phyloP scores from a whole-genome alignment of 306 rosid genomes.

The Potentilla sterilis region DNA sequence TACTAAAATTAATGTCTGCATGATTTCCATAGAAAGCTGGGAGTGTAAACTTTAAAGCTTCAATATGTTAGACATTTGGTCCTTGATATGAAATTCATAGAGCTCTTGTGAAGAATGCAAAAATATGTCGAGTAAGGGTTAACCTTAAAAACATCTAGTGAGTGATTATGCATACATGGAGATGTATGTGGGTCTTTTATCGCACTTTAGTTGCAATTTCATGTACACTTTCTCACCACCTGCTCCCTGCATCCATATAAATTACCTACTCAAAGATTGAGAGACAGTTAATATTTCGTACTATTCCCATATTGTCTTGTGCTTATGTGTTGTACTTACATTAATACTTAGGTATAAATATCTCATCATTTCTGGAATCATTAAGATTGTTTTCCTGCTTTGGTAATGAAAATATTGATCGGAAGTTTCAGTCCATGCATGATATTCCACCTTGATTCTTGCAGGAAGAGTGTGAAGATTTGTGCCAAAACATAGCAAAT shows the following conservation, averaged over 20 bases:
- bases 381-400: background rate
- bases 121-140: background rate
- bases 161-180: background rate
- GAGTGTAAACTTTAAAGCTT: background rate
- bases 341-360: background rate
- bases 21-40: background rate
- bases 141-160: background rate
- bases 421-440: background rate
- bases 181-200: background rate
- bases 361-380: background rate
- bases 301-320: background rate
- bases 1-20: background rate
- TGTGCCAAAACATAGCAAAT: constrained; percentile 48
- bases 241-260: background rate
- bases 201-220: background rate
- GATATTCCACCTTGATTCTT: constrained; percentile 17
- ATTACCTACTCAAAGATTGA: background rate
- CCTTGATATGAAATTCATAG: constrained; percentile 1
- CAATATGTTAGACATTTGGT: background rate
- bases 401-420: background rate
- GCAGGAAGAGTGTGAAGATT: constrained; percentile 67
- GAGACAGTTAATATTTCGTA: background rate
- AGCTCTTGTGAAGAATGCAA: background rate
- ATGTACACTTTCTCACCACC: background rate
- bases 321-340: background rate